Evolutionary conservation across 2,329 filamentous ascomycete species (phyloP).

Genomic region (Metarhizium sp.): DNA sequence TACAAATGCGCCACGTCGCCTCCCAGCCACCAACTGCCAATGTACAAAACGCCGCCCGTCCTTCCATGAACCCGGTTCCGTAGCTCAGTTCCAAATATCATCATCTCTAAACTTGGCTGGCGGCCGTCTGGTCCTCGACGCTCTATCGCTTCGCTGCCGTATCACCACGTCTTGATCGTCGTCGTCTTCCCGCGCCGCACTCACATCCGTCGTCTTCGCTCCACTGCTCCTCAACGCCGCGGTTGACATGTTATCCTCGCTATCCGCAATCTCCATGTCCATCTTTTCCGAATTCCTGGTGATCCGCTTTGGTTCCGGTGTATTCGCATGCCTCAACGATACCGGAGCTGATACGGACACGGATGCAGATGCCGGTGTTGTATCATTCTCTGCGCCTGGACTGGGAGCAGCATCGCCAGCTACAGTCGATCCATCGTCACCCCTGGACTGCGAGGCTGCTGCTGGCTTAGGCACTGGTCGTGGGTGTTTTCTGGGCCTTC

Average conservation of each 20-base stretch:
- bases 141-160: constrained; percentile 16
- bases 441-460: background rate
- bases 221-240: background rate
- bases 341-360: background rate
- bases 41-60: too few species aligned
- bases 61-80: background rate
- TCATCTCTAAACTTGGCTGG: constrained; percentile 28
- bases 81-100: constrained; percentile 14
- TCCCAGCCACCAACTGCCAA: too few species aligned
- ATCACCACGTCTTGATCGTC: constrained; percentile 23
- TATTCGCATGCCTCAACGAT: background rate
- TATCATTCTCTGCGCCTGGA: background rate
- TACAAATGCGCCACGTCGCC: too few species aligned
- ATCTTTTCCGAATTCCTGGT: background rate
- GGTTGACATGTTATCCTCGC: constrained; percentile 13
- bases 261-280: constrained; percentile 19
- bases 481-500: constrained; percentile 29
- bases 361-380: background rate
- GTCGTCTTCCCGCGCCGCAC: constrained; percentile 12
- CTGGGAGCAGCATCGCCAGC: background rate
- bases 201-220: constrained; percentile 1
- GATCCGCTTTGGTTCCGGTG: background rate
- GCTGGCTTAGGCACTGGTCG: constrained; percentile 11
- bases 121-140: constrained; percentile 20
- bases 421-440: background rate